Percentiles rank a stretch among this genome's conserved stretches.
These are phyloP conservation scores for Cryptococcus sp. DNA, from an alignment of 1,284 basidiomycete genomes.

Conservation along the genomic window DNA sequence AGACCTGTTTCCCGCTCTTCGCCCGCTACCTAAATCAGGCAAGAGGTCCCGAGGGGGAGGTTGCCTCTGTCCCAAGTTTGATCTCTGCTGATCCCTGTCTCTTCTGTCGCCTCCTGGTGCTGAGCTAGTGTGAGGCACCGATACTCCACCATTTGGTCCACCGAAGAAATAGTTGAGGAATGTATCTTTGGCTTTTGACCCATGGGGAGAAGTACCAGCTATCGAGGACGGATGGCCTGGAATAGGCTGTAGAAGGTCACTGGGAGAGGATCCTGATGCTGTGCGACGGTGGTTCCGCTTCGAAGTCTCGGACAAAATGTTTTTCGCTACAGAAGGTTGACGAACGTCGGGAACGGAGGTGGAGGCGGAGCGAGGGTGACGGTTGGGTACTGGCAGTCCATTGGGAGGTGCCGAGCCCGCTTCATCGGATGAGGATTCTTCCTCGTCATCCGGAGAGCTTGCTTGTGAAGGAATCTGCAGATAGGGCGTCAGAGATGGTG, in stretches of 20 bases:
- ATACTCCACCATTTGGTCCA: conserved; percentile 57
- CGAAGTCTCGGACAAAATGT: conserved; percentile 11
- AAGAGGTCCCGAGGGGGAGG: conserved; percentile 36
- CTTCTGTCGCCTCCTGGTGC: conserved; percentile 16
- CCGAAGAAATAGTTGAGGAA: conserved; percentile 96
- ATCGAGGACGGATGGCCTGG: conserved; percentile 56
- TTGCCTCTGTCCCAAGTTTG: not conserved
- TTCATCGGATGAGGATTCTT: conserved; percentile 46
- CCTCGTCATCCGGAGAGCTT: conserved; percentile 39
- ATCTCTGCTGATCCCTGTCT: conserved; percentile 17
- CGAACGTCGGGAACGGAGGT: conserved; percentile 73
- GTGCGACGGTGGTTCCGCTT: conserved; percentile 32
- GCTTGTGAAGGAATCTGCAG: conserved; percentile 31
- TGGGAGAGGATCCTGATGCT: conserved; percentile 21
- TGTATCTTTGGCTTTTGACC: conserved; percentile 67
- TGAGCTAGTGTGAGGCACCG: conserved; percentile 10
- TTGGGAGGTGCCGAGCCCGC: conserved; percentile 56
- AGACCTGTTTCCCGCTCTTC: conserved; percentile 55
- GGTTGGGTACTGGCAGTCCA: conserved; percentile 56
- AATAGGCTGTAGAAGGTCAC: conserved; percentile 23
- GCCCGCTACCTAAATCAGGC: conserved; percentile 48
- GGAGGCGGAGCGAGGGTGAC: conserved; percentile 73
- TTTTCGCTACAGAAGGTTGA: conserved; percentile 24
- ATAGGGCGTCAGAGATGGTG: not conserved
- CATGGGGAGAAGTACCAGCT: conserved; percentile 51